Base-by-base conservation (phyloP, 495 filamentous ascomycete genomes). In the Hypoxylon subgilvum region DNA sequence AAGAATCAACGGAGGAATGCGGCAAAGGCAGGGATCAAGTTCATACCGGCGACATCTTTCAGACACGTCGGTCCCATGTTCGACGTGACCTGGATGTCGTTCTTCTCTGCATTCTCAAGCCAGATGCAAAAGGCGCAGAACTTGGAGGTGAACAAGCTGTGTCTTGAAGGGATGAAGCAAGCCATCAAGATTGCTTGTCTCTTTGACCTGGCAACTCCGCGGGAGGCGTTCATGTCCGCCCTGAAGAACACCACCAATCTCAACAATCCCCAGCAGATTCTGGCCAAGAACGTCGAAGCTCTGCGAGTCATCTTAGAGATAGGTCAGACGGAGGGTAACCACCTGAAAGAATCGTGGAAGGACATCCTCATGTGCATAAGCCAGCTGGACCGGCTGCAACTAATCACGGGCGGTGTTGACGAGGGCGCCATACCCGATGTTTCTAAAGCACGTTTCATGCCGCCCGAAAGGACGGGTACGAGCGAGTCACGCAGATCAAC, bases 31-130 rank as follows among this genome's bases (percentile, higher is more conserved):
- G 82, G 82, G 4, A 78, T 85, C 21, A 91, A 84, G 61, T 99
- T 92, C 70, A 94, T 97, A 56, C 87, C 90, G 9, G 94, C 95
- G 1, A 90, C 90, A 1, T 96, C 92, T 0, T 92, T 89, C 69
- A 92, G 88, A 57, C 94, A 99, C 73, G 88, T 96, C 43, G 94
- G 94, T 0, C 92, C 94, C 2, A 99, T 99, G 93, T 99, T 99
- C 62, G 92, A 97, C 61, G 92, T 96, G 12, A 95, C 90, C 0
- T 99, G 94, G 94, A 99, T 97, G 93, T 94, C 93, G 14, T 96
- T 96, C 74, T 86, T 97, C 67, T 96, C 91, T 7, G 91, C 91
- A 0, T 80, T 97, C 19, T 96, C 94, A 2, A 91, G 89, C 21
- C 86, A 91, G 52, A 91, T 91, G 72, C 93, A 96, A 64, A 90